Conservation (phyloP, 352 stramenopile genomes). For the Pythium guiyangense region DNA sequence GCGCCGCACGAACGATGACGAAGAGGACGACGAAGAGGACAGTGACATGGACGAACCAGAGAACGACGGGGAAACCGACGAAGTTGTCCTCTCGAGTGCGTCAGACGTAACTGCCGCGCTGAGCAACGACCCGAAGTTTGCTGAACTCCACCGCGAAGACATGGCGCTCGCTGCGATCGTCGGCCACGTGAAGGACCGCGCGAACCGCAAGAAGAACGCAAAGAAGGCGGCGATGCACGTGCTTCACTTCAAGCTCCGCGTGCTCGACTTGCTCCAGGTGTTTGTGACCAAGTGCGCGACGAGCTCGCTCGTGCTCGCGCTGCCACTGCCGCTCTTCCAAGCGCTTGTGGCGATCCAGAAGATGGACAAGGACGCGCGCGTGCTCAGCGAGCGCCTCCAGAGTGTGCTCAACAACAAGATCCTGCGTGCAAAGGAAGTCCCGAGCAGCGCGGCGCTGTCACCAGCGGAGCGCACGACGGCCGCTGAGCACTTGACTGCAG, state of each 20-base stretch:
- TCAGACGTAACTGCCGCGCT: constrained; percentile 56
- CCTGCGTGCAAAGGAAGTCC: constrained; percentile 49
- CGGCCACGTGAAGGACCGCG: constrained; percentile 67
- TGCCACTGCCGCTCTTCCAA: constrained; percentile 65
- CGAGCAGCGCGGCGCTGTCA: constrained; percentile 14
- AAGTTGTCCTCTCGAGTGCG: constrained; percentile 52
- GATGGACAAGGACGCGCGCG: constrained; percentile 55
- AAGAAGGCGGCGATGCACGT: constrained; percentile 62
- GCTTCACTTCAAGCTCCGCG: constrained; percentile 84
- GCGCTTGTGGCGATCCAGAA: constrained; percentile 46
- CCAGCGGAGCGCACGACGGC: constrained; percentile 1
- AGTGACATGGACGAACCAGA: constrained; percentile 25
- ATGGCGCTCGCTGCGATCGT: constrained; percentile 76
- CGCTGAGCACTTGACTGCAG: constrained; percentile 25
- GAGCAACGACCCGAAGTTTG: constrained; percentile 53
- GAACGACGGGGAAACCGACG: constrained; percentile 27
- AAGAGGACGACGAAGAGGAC: constrained; percentile 26
- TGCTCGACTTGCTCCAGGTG: constrained; percentile 74
- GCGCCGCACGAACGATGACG: constrained; percentile 20
- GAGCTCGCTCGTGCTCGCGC: constrained; percentile 29
- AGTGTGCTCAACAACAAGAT: constrained; percentile 65
- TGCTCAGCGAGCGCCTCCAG: constrained; percentile 73
- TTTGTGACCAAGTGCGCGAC: constrained; percentile 39
- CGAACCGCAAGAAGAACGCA: constrained; percentile 70
- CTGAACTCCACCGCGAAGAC: constrained; percentile 71